Evolutionary conservation across 2,329 filamentous ascomycete species (phyloP), one percentile per base, ranked within the genome.

Genomic region (Sclerotinia sclerotiorum): DNA sequence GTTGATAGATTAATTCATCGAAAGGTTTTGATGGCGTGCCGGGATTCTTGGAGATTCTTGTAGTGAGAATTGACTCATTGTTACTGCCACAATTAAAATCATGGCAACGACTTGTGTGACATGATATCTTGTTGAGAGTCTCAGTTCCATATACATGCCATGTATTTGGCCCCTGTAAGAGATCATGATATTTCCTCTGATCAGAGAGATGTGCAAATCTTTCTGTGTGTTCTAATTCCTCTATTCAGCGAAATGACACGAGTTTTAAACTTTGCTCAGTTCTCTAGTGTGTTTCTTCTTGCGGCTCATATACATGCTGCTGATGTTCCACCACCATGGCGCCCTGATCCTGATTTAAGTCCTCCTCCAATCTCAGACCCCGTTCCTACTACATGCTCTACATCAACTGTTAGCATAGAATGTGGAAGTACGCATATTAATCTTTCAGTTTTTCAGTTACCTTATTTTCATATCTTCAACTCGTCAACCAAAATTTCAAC

Each of bases 381-480:
- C 7, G 29, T 54, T 3, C 46, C 46, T 29, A 55, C 7, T 7
- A 64, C 19, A 3, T 64, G 32, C 21, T 21, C n/a, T 44, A 44
- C 32, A 44, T 64, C 32, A 27, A 55, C 48, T 21, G 13, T 64
- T 4, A 64, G 24, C n/a, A 64, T 64, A 44, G 35, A 1, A 21
- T 64, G 61, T 35, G 48, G 48, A 29, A 64, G 61, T 64, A 52
- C 24, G 61, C 44, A 54, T 48, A 8, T 27, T 2, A 2, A 24
- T 1, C 10, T 19, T 21, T 17, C 3, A 19, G 11, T 4, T 39
- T 6, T 19, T 17, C 6, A 0, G 13, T 62, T 7, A 46, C 2
- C 4, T 51, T 13, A 6, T 19, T 1, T n/a, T 4, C 1, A 2
- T 29, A 3, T 24, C 8, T 2, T 27, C 8, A 5, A 3, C 19